These are phyloP conservation scores for Phytopythium oedochilum DNA, from an alignment of 352 stramenopile genomes.

Conservation along the genomic window DNA sequence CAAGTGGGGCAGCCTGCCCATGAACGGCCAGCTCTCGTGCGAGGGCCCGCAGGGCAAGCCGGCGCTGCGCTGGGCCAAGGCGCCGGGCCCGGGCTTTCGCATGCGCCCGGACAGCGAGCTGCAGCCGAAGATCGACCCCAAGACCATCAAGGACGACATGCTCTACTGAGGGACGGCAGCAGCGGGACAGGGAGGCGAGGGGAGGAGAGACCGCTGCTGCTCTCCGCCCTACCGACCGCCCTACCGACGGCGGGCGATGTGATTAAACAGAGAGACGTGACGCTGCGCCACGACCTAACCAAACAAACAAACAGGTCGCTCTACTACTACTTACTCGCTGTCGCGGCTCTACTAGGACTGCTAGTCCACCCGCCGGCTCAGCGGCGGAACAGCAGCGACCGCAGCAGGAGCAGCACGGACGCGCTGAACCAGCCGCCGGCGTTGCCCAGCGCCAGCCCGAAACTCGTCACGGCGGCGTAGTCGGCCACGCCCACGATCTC, in stretches of 20 bases:
- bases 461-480: constrained; percentile 58
- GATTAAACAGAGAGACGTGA: not conserved
- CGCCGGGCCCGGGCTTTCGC: constrained; percentile 80
- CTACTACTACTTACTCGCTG: not conserved
- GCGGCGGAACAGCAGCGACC: constrained; percentile 34
- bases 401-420: constrained; percentile 49
- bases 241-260: not conserved
- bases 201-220: no score
- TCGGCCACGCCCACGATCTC: constrained; percentile 67
- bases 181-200: no score
- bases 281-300: no score
- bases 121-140: constrained; percentile 93
- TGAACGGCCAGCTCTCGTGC: constrained; percentile 99
- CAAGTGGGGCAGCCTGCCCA: constrained; percentile 98
- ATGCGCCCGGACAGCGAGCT: constrained; percentile 90
- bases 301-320: not conserved
- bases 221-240: no score
- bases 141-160: constrained; percentile 89
- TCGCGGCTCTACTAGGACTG: not conserved
- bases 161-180: constrained; percentile 53
- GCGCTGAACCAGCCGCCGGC: constrained; percentile 51
- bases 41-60: constrained; percentile 97
- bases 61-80: constrained; percentile 84
- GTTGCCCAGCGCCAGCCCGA: constrained; percentile 57
- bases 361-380: no score